phyloP scores from a whole-genome alignment of 352 stramenopile species.

The Pythium brassicae region DNA sequence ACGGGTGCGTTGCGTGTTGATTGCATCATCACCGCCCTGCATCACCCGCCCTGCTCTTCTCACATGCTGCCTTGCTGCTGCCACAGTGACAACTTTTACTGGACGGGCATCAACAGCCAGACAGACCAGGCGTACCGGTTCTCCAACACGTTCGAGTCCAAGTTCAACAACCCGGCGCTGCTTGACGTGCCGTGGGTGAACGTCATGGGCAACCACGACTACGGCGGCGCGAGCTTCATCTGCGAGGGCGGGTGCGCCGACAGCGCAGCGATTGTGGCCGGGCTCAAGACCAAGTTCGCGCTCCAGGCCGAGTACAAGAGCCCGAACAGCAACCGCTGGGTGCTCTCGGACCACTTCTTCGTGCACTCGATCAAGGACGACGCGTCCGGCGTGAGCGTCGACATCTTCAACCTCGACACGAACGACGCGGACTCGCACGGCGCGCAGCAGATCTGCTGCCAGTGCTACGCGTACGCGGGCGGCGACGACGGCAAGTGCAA shows the following conservation, averaged over 20 bases:
- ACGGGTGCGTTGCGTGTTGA: too few relatives aligned
- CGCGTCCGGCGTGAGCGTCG: constrained; percentile 30
- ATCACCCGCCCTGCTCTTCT: too few relatives aligned
- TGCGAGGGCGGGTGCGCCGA: constrained; percentile 25
- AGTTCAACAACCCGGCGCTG: constrained; percentile 43
- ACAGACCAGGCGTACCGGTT: constrained; percentile 43
- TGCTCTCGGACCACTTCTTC: constrained; percentile 45
- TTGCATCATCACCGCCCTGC: too few relatives aligned
- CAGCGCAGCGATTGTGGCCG: constrained; percentile 7
- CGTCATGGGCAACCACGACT: constrained; percentile 71
- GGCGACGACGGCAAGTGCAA: constrained; percentile 46
- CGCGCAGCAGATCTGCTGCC: constrained; percentile 72
- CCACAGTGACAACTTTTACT: constrained; percentile 77
- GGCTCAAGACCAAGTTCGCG: constrained; percentile 12
- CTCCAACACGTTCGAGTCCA: constrained; percentile 48
- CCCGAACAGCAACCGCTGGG: constrained; percentile 42
- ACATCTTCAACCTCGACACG: constrained; percentile 53
- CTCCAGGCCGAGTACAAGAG: constrained; percentile 35
- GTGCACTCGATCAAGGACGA: constrained; percentile 24
- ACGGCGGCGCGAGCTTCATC: constrained; percentile 54
- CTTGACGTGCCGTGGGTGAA: constrained; percentile 54
- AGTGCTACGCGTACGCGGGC: constrained; percentile 75
- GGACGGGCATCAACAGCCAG: constrained; percentile 42
- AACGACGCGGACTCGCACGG: constrained; percentile 48
- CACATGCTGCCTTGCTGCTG: too few relatives aligned